A percentile compares a stretch with the other conserved stretches of the same genome.
phyloP scores from a whole-genome alignment of 345 rosid species.

The Punica granatum region DNA sequence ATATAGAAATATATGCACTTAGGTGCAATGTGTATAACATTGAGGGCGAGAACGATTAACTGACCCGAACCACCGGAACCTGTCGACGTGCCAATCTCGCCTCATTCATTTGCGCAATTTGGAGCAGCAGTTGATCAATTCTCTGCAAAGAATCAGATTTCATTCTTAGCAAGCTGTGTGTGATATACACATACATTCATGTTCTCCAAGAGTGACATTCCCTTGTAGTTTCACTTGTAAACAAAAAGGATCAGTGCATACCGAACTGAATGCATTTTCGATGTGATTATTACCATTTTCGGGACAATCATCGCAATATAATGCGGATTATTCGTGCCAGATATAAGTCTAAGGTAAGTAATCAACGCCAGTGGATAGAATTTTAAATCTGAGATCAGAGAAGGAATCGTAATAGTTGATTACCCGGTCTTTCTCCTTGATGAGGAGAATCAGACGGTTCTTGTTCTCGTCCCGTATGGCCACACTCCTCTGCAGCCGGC shows the following conservation, averaged over 20 bases:
- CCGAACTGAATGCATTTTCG: too few relatives aligned
- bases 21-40: too few relatives aligned
- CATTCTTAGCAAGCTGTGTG: neutral
- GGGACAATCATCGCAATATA: too few relatives aligned
- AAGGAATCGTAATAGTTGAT: neutral
- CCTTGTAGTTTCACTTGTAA: neutral
- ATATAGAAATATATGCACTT: too few relatives aligned
- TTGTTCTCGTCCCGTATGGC: constrained; percentile 16
- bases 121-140: constrained; percentile 35
- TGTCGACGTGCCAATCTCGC: constrained; percentile 20
- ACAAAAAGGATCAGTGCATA: too few relatives aligned
- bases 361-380: neutral
- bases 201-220: neutral
- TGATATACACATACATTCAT: neutral
- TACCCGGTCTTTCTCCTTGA: constrained; percentile 50
- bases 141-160: constrained; percentile 21
- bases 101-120: constrained; percentile 32
- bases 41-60: too few relatives aligned
- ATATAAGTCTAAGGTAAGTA: neutral
- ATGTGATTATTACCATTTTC: too few relatives aligned
- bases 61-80: constrained; percentile 36
- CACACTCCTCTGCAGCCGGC: constrained; percentile 20
- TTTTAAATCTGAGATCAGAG: neutral
- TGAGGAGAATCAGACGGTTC: constrained; percentile 13
- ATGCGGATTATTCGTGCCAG: too few relatives aligned